Evolutionary conservation across 2,329 filamentous ascomycete species (phyloP).

Genomic region (Calonectria pseudoreteaudii): DNA sequence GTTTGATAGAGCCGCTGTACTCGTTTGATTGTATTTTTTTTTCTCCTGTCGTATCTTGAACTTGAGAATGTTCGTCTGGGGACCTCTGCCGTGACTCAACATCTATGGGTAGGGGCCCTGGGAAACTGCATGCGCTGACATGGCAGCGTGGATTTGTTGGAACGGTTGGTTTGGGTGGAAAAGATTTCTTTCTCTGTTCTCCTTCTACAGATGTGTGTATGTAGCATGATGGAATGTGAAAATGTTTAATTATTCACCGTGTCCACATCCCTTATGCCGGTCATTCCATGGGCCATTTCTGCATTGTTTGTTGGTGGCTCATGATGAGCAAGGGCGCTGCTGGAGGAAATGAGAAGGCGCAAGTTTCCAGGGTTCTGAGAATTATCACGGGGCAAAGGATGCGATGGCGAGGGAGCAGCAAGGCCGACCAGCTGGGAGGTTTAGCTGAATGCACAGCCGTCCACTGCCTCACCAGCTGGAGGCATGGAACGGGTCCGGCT

Average conservation of each 20-base stretch:
- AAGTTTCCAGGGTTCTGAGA: neutral
- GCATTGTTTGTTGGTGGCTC: neutral
- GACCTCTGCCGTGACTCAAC: neutral
- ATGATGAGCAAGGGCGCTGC: neutral
- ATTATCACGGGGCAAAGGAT: neutral
- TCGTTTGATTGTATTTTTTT: constrained; percentile 12
- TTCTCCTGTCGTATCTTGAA: constrained; percentile 2
- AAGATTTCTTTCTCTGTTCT: constrained; percentile 18
- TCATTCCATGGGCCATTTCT: neutral
- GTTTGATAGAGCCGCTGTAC: constrained; percentile 10
- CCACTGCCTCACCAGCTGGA: constrained; percentile 6
- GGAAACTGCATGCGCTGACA: constrained; percentile 19
- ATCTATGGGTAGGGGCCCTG: constrained; percentile 9
- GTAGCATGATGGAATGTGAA: constrained; percentile 38
- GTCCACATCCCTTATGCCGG: neutral
- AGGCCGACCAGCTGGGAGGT: too few relatives aligned
- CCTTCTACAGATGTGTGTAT: constrained; percentile 32
- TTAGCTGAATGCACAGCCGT: neutral
- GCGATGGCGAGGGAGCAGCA: neutral
- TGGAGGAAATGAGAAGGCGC: constrained; percentile 12
- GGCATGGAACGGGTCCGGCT: neutral
- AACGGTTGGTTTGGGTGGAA: constrained; percentile 18
- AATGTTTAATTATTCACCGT: constrained; percentile 33
- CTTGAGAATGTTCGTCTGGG: constrained; percentile 10
- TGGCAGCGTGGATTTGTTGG: constrained; percentile 22